phyloP scores from a whole-genome alignment of 305 asterid genomes.

The Striga hermonthica region DNA sequence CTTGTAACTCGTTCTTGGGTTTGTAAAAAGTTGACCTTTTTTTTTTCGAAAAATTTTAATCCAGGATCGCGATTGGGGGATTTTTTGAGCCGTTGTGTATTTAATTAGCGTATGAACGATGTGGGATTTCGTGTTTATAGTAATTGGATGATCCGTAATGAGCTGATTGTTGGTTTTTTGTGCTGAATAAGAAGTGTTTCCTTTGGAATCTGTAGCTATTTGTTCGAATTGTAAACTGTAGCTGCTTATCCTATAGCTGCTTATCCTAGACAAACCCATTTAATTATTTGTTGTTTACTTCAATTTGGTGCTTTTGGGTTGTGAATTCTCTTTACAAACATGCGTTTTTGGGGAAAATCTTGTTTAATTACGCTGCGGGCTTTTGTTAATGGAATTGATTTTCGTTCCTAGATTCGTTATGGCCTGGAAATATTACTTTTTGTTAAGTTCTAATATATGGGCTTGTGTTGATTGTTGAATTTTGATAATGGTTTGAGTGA shows the following conservation, averaged over 20 bases:
- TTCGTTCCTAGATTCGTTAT: neutral
- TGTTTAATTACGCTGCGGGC: neutral
- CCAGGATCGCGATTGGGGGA: neutral
- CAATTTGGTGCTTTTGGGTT: too few relatives aligned
- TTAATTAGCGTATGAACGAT: neutral
- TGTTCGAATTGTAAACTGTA: too few relatives aligned
- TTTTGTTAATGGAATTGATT: neutral
- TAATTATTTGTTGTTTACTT: too few relatives aligned
- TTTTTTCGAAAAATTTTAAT: neutral
- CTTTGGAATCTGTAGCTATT: too few relatives aligned
- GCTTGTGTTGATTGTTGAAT: too few relatives aligned
- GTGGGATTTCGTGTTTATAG: neutral
- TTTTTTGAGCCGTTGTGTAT: neutral
- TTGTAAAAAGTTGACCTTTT: neutral
- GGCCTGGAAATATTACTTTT: neutral
- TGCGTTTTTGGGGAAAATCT: neutral
- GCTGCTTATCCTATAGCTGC: too few relatives aligned
- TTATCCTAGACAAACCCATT: too few relatives aligned
- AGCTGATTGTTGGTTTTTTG: constrained; percentile 2
- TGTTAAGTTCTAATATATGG: neutral
- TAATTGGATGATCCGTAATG: neutral
- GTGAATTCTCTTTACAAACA: neutral
- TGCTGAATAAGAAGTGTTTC: too few relatives aligned
- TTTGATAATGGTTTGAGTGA: neutral
- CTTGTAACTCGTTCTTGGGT: neutral